Conservation (phyloP, 805 yeast species). For the Peterozyma xylosa region DNA sequence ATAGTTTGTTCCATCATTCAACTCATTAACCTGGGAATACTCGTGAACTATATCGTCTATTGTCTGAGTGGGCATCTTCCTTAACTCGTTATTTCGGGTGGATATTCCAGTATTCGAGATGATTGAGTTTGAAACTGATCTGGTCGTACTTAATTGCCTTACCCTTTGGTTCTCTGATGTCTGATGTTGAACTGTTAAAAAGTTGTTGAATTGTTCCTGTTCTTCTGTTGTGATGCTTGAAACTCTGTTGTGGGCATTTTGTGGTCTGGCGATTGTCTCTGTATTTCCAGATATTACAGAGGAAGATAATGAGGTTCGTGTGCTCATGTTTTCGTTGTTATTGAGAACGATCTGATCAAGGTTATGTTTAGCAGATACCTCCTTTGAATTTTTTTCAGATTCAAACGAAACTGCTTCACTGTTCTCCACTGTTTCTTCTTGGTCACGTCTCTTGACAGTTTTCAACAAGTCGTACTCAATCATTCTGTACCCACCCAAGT, state of each 20-base stretch:
- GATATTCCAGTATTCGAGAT: conserved; percentile 1
- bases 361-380: not conserved
- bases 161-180: not conserved
- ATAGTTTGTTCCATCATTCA: conserved; percentile 12
- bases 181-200: not conserved
- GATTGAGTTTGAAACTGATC: conserved; percentile 1
- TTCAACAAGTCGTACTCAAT: conserved; percentile 62
- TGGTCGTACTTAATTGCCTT: not conserved
- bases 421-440: conserved; percentile 6
- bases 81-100: conserved; percentile 14
- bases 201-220: not conserved
- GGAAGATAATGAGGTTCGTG: not conserved
- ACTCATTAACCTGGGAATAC: conserved; percentile 39
- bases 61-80: conserved; percentile 32
- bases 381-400: conserved; percentile 6
- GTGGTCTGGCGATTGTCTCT: not conserved
- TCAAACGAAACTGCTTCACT: conserved; percentile 13
- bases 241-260: not conserved
- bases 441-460: conserved; percentile 13
- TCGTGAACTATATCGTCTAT: conserved; percentile 40
- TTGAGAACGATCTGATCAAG: conserved; percentile 4
- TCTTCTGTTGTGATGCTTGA: not conserved
- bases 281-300: not conserved
- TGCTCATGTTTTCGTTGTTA: conserved; percentile 5
- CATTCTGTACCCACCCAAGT: conserved; percentile 66